phyloP scores from a whole-genome alignment of 2,329 filamentous ascomycete genomes.

The Sporothrix protearum region DNA sequence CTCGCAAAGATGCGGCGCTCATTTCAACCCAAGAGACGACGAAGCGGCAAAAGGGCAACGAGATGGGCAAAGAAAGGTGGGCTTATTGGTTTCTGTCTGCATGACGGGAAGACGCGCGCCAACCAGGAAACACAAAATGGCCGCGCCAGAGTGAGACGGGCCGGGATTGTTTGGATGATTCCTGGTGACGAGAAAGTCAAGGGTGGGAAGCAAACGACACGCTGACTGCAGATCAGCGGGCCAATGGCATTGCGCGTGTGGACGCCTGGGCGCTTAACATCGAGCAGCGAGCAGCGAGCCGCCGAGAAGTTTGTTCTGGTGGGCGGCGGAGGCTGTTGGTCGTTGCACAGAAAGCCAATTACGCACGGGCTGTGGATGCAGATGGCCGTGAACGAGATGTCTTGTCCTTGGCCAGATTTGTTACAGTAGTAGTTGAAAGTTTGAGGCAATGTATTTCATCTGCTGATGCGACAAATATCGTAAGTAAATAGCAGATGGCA shows the following conservation, averaged over 20 bases:
- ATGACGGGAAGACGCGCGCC: conserved; percentile 42
- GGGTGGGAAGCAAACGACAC: conserved; percentile 12
- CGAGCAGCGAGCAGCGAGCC: conserved; percentile 20
- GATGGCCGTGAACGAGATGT: background rate
- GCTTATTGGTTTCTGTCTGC: conserved; percentile 14
- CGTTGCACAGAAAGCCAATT: conserved; percentile 7
- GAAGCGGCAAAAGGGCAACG: conserved; percentile 23
- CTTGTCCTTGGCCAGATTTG: background rate
- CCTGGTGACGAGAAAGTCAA: background rate
- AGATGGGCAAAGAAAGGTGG: background rate
- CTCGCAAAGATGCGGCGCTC: conserved; percentile 32
- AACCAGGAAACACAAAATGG: conserved; percentile 30
- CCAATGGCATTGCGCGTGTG: conserved; percentile 29
- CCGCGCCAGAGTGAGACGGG: conserved; percentile 9
- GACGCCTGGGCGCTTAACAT: conserved; percentile 31
- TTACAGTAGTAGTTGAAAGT: background rate
- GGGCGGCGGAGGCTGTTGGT: conserved; percentile 1
- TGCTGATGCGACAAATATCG: background rate
- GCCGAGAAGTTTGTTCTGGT: conserved; percentile 4
- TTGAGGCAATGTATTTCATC: background rate
- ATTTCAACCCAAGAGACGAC: conserved; percentile 36
- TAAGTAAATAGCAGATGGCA: background rate
- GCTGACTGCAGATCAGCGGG: conserved; percentile 20
- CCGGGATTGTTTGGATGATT: conserved; percentile 10
- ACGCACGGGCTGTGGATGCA: background rate